Percentiles rank a stretch among this genome's conserved stretches.
phyloP scores from a whole-genome alignment of 2,329 filamentous ascomycete species.

The Graphiopsis chlorocephala region DNA sequence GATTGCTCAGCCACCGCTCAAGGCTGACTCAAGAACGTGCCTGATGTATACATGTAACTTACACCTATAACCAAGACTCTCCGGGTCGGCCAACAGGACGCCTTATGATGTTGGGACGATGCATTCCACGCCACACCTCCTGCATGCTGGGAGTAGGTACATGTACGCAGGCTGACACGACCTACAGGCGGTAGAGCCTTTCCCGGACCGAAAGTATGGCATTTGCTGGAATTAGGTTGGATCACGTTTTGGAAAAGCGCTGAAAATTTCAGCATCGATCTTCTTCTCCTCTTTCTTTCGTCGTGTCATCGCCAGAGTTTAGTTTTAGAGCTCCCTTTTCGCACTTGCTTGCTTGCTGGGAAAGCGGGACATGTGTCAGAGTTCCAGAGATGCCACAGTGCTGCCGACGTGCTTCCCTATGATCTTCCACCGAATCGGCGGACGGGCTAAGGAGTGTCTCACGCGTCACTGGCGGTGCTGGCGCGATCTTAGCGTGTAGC shows the following conservation, averaged over 20 bases:
- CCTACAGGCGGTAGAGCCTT: not conserved
- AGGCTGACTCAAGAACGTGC: not conserved
- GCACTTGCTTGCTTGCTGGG: not conserved
- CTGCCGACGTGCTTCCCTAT: constrained; percentile 1
- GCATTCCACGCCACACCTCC: constrained; percentile 7
- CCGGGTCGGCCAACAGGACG: not conserved
- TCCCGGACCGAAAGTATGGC: not conserved
- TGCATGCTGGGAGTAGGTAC: not conserved
- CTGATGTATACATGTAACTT: constrained; percentile 8
- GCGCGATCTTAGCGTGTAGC: constrained; percentile 12
- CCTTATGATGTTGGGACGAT: constrained; percentile 5
- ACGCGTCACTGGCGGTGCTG: constrained; percentile 10
- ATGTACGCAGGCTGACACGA: not conserved
- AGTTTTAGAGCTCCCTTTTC: not conserved
- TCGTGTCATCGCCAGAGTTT: not conserved
- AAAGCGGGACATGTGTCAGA: constrained; percentile 5
- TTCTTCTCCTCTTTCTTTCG: not conserved
- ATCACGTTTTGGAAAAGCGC: not conserved
- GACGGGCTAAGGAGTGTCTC: not conserved
- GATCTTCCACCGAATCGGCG: constrained; percentile 8
- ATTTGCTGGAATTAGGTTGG: not conserved
- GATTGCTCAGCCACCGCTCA: not conserved
- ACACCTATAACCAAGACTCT: not conserved
- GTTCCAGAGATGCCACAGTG: not conserved
- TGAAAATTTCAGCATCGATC: not conserved